A percentile compares a stretch with the other conserved stretches of the same genome.
These are phyloP conservation scores for Ustilago shanxiensis DNA, from an alignment of 1,284 basidiomycete species.

Conservation along the genomic window DNA sequence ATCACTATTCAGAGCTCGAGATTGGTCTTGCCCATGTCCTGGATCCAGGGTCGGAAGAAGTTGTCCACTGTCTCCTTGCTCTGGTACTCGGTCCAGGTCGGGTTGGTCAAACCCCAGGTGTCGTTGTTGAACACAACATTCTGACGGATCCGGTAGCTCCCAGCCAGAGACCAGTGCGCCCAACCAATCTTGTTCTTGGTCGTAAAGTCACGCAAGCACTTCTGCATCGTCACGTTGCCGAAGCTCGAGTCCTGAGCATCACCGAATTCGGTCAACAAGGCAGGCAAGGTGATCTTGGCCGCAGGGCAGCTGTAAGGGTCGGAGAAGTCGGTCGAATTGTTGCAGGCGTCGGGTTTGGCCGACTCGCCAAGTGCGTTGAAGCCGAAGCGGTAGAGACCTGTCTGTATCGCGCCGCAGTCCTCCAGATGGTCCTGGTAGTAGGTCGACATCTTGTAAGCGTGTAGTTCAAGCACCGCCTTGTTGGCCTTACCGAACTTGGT, in stretches of 20 bases:
- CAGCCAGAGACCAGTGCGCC: slow-evolving; percentile 43
- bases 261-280: slow-evolving; percentile 44
- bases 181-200: slow-evolving; percentile 50
- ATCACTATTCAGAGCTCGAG: slow-evolving; percentile 30
- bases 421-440: slow-evolving; percentile 38
- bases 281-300: slow-evolving; percentile 32
- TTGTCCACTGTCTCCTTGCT: slow-evolving; percentile 35
- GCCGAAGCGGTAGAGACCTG: slow-evolving; percentile 39
- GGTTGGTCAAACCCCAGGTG: slow-evolving; percentile 41
- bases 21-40: slow-evolving; percentile 43
- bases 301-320: slow-evolving; percentile 36
- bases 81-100: slow-evolving; percentile 21
- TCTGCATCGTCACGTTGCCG: slow-evolving; percentile 40
- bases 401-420: slow-evolving; percentile 33
- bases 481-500: slow-evolving; percentile 41
- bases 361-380: slow-evolving; percentile 46
- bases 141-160: slow-evolving; percentile 40
- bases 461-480: slow-evolving; percentile 49
- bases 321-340: slow-evolving; percentile 18
- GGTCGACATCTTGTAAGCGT: slow-evolving; percentile 40
- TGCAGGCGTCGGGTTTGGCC: slow-evolving; percentile 27
- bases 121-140: slow-evolving; percentile 32
- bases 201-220: slow-evolving; percentile 49
- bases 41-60: slow-evolving; percentile 45
- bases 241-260: slow-evolving; percentile 30